Evolutionary conservation across 179 eudicot genomes (phyloP).

Genomic region (Silene coronaria): DNA sequence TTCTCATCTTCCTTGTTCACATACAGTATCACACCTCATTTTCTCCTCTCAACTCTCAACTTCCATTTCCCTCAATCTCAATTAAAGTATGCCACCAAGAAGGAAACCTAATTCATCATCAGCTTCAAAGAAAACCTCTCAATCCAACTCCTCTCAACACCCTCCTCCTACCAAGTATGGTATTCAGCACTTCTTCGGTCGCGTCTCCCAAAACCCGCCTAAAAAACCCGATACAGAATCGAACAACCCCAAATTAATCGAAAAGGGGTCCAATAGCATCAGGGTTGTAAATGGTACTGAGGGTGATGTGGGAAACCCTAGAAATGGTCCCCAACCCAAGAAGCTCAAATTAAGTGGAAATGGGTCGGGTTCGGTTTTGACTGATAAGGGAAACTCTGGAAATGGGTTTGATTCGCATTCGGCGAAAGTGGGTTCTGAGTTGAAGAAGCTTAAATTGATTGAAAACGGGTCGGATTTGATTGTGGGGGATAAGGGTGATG

Average conservation of each 20-base stretch:
- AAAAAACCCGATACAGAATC: background rate
- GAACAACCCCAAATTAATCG: background rate
- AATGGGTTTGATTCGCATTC: background rate
- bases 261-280: background rate
- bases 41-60: no score
- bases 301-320: conserved; percentile 8
- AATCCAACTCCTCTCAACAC: conserved; percentile 44
- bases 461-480: conserved; percentile 8
- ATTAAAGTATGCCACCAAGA: conserved; percentile 54
- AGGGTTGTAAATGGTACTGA: no score
- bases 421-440: background rate
- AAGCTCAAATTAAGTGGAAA: background rate
- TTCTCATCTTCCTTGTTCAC: background rate
- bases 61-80: background rate
- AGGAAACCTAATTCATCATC: conserved; percentile 46
- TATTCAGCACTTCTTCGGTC: conserved; percentile 84
- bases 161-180: conserved; percentile 65
- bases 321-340: background rate
- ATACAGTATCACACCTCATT: no score
- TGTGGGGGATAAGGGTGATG: background rate
- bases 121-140: conserved; percentile 49
- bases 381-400: background rate
- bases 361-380: background rate
- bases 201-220: conserved; percentile 44
- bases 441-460: background rate